Percentiles rank a stretch among this genome's conserved stretches.
Evolutionary conservation across 306 rosid genomes (phyloP).

Genomic region (Quercus parvula): DNA sequence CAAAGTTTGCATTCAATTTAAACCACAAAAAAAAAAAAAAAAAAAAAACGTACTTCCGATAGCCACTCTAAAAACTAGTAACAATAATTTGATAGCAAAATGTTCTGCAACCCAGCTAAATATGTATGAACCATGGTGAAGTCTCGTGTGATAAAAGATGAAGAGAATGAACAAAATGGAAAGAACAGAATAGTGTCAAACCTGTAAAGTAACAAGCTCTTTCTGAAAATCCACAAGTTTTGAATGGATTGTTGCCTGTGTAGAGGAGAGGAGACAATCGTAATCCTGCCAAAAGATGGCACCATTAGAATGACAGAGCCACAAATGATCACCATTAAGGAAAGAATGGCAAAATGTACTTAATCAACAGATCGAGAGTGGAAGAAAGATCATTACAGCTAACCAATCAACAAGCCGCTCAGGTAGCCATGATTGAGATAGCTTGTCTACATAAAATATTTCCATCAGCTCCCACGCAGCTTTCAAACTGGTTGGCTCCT

Average conservation of each 20-base stretch:
- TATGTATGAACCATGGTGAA: neutral
- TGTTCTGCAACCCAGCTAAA: neutral
- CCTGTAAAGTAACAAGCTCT: slow-evolving; percentile 73
- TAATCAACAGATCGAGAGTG: slow-evolving; percentile 1
- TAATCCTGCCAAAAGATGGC: slow-evolving; percentile 60
- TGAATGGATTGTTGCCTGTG: slow-evolving; percentile 62
- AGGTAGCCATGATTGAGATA: slow-evolving; percentile 79
- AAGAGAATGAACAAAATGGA: neutral
- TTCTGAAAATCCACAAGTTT: slow-evolving; percentile 68
- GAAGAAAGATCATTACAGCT: slow-evolving; percentile 67
- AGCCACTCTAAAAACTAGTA: neutral
- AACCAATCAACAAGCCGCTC: slow-evolving; percentile 97
- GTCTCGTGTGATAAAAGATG: neutral
- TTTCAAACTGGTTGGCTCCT: slow-evolving; percentile 74
- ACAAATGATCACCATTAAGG: slow-evolving; percentile 2
- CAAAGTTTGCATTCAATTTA: neutral
- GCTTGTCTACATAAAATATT: slow-evolving; percentile 88
- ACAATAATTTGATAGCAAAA: neutral
- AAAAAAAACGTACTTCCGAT: neutral
- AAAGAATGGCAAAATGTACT: neutral
- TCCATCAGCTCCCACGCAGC: slow-evolving; percentile 97
- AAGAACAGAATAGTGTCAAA: slow-evolving; percentile 24
- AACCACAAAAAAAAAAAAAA: neutral
- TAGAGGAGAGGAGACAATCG: slow-evolving; percentile 70
- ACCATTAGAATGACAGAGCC: slow-evolving; percentile 8